phyloP scores from a whole-genome alignment of 805 yeast genomes.

The Phaffomyces antillensis region DNA sequence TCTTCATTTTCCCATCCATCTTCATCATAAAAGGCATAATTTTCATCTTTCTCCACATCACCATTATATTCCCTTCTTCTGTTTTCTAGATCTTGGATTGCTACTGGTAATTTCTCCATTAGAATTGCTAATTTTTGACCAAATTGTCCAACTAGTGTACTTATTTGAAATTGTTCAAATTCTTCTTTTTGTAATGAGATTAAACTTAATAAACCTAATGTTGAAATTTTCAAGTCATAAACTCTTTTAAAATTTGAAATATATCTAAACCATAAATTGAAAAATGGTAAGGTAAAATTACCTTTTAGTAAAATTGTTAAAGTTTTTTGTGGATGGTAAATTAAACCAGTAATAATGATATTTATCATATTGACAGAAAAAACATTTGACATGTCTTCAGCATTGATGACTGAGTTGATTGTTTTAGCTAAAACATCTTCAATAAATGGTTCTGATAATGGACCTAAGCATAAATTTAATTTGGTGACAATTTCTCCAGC shows the following conservation, averaged over 20 bases:
- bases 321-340: slow-evolving; percentile 51
- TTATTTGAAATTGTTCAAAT: slow-evolving; percentile 28
- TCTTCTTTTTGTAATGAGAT: slow-evolving; percentile 24
- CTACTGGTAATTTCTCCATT: slow-evolving; percentile 60
- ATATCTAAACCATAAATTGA: slow-evolving; percentile 55
- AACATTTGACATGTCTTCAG: slow-evolving; percentile 18
- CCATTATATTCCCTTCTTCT: slow-evolving; percentile 39
- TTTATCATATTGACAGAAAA: slow-evolving; percentile 47
- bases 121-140: slow-evolving; percentile 45
- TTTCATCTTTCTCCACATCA: slow-evolving; percentile 21
- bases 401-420: slow-evolving; percentile 30
- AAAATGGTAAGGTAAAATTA: slow-evolving; percentile 41
- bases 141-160: slow-evolving; percentile 36
- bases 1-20: slow-evolving; percentile 29
- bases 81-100: slow-evolving; percentile 58
- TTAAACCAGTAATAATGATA: slow-evolving; percentile 55
- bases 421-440: slow-evolving; percentile 35
- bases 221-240: slow-evolving; percentile 71
- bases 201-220: slow-evolving; percentile 58
- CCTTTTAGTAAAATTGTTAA: slow-evolving; percentile 41
- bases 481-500: slow-evolving; percentile 62
- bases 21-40: slow-evolving; percentile 20
- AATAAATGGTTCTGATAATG: slow-evolving; percentile 35
- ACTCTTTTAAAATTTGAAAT: slow-evolving; percentile 57
- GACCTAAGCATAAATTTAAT: slow-evolving; percentile 51